Evolutionary conservation across 2,329 filamentous ascomycete species (phyloP), one percentile per base, ranked within the genome.

Genomic region (Pyrenochaeta sp.): DNA sequence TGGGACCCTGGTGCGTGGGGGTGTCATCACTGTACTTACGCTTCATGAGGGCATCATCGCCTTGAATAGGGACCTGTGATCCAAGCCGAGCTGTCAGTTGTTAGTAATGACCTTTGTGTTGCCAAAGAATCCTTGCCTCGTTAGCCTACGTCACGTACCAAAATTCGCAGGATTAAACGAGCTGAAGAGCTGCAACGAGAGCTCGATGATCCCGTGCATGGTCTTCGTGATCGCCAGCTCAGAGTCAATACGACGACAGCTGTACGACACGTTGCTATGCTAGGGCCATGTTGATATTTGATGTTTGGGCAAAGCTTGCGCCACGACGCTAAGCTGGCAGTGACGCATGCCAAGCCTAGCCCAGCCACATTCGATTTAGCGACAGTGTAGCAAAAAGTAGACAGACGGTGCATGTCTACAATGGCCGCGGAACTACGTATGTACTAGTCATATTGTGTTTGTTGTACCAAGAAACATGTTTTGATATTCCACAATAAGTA

Each of bases 151-250:
- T 37, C 39, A 59, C 67, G 48, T 54, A 71, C 68, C 61, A 53
- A 61, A 61, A 52, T 49, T 58, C 28, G 56, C 58, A 27, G 58
- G 63, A 48, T 58, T 54, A 34, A 67, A 57, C 12, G 63, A 66
- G 45, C 62, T 63, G 52, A 71, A 61, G 13, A 70, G 62, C 61
- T 70, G 67, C 51, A 71, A 46, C 12, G 68, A 68, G 37, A 70
- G 61, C 60, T 68, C 67, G 32, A 70, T 47, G 7, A 71, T 55
- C 34, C 68, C 68, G 52, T 61, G 67, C 68, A 71, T 71, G 54
- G 40, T 47, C 63, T 56, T 52, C 45, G 54, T 55, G 58, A 58
- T 50, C 47, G 42, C 40, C 44, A 52, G 48, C 54, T 56, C 52
- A 27, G 22, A 12, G 22, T 44, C 25, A 13, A n/a, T 27, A 27